Conservation (phyloP, 2,329 filamentous ascomycete species). For the Fusarium sp. region DNA sequence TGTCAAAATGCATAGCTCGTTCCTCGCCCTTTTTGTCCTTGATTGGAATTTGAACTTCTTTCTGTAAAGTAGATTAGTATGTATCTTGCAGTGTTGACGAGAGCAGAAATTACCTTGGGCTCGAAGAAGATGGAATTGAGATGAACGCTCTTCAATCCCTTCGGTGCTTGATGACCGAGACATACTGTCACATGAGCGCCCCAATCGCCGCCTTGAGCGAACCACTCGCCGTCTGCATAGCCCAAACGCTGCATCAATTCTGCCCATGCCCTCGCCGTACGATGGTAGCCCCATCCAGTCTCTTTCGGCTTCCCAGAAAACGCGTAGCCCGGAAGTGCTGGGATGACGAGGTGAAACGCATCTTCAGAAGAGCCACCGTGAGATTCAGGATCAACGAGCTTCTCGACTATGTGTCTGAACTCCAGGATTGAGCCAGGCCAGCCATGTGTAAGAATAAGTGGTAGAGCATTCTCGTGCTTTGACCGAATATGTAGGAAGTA, state of each 20-base stretch:
- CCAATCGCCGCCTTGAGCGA: slow-evolving; percentile 28
- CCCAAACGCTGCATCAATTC: slow-evolving; percentile 17
- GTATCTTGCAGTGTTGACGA: fast-evolving
- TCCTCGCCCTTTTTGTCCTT: background rate
- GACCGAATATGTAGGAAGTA: slow-evolving; percentile 25
- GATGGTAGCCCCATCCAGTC: slow-evolving; percentile 14
- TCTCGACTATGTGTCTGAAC: slow-evolving; percentile 13
- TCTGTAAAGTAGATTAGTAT: background rate
- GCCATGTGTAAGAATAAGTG: slow-evolving; percentile 23
- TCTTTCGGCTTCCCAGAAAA: slow-evolving; percentile 26
- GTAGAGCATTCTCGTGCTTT: slow-evolving; percentile 4
- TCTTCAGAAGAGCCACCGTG: slow-evolving; percentile 7
- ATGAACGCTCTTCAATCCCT: slow-evolving; percentile 24
- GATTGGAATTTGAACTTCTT: slow-evolving; percentile 2
- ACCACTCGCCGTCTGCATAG: slow-evolving; percentile 8
- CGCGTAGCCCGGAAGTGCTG: slow-evolving; percentile 22
- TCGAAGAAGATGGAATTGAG: slow-evolving; percentile 29
- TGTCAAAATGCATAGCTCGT: slow-evolving; percentile 11
- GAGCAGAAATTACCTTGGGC: background rate
- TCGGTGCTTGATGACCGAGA: slow-evolving; percentile 16
- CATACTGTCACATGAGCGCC: slow-evolving; percentile 14
- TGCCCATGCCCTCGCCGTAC: slow-evolving; percentile 15
- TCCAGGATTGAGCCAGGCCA: slow-evolving; percentile 26
- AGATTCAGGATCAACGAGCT: slow-evolving; percentile 10
- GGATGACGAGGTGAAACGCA: slow-evolving; percentile 18